These are phyloP conservation scores for Podospora didyma DNA, from an alignment of 495 filamentous ascomycete species.

Conservation along the genomic window DNA sequence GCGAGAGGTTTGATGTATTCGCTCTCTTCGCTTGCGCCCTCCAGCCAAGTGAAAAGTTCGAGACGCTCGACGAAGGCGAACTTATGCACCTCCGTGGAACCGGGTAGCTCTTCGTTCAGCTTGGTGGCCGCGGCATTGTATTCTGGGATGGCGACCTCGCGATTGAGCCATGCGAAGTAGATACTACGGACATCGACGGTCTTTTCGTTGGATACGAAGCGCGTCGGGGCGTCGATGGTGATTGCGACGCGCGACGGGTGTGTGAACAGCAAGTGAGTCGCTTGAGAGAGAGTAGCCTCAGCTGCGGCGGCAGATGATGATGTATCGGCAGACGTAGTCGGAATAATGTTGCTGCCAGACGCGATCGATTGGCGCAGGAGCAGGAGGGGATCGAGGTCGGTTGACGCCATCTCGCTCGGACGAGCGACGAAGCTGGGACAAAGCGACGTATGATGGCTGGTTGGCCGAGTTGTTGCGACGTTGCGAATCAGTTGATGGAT, in stretches of 20 bases:
- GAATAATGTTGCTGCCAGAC: slow-evolving; percentile 55
- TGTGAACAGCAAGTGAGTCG: slow-evolving; percentile 78
- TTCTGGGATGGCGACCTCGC: slow-evolving; percentile 78
- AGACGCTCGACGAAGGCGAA: slow-evolving; percentile 85
- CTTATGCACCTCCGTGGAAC: slow-evolving; percentile 65
- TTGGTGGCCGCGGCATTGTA: slow-evolving; percentile 81
- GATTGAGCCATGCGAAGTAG: slow-evolving; percentile 91
- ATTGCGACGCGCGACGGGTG: slow-evolving; percentile 59
- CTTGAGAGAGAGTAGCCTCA: slow-evolving; percentile 59
- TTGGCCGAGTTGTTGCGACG: too few species aligned
- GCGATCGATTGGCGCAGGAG: slow-evolving; percentile 77
- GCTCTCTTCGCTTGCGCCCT: slow-evolving; percentile 80
- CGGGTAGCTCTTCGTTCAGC: slow-evolving; percentile 73
- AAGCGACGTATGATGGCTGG: too few species aligned
- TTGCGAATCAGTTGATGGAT: too few species aligned
- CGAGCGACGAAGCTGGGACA: too few species aligned
- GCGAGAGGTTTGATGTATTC: slow-evolving; percentile 87
- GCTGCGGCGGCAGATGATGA: slow-evolving; percentile 21
- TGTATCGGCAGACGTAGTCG: slow-evolving; percentile 60
- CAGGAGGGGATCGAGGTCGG: slow-evolving; percentile 64
- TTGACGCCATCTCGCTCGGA: slow-evolving; percentile 31
- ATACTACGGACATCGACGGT: slow-evolving; percentile 87
- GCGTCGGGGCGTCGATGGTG: slow-evolving; percentile 71
- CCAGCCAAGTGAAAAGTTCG: slow-evolving; percentile 87
- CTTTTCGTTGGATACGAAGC: slow-evolving; percentile 66